phyloP scores from a whole-genome alignment of 768 basidiomycete genomes.

The Lentinus brumalis region DNA sequence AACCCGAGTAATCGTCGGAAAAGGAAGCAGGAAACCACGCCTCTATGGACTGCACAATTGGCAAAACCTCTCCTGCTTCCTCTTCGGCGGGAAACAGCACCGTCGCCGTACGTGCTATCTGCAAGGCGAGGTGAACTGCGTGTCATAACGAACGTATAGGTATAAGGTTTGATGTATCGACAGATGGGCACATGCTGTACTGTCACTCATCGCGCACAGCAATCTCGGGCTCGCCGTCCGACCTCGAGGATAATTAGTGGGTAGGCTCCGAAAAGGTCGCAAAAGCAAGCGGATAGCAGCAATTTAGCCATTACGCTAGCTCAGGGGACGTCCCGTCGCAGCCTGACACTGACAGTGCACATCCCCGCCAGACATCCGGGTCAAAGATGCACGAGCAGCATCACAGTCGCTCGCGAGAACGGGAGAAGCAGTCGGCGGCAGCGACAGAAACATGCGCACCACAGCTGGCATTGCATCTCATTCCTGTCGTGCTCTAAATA shows the following conservation, averaged over 20 bases:
- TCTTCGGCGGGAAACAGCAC: neutral
- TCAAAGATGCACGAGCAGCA: neutral
- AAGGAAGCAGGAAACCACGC: neutral
- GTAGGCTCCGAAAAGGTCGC: neutral
- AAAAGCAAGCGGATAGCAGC: neutral
- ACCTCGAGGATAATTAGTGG: neutral
- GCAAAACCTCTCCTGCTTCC: neutral
- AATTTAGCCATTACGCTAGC: neutral
- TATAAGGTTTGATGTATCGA: neutral
- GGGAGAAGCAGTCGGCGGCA: neutral
- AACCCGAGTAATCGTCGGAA: neutral
- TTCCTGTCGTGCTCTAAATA: neutral
- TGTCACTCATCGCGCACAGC: conserved; percentile 10
- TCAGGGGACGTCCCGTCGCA: neutral
- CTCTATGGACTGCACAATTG: neutral
- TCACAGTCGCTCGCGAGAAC: neutral
- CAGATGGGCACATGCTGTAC: neutral
- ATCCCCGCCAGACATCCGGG: neutral
- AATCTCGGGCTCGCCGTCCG: conserved; percentile 13
- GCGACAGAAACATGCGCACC: neutral
- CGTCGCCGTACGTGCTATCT: neutral
- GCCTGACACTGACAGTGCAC: neutral
- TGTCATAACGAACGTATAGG: neutral
- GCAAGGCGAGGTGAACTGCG: neutral
- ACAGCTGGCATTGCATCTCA: neutral